phyloP scores from a whole-genome alignment of 2,329 filamentous ascomycete genomes.

The Penicillium olsonii region DNA sequence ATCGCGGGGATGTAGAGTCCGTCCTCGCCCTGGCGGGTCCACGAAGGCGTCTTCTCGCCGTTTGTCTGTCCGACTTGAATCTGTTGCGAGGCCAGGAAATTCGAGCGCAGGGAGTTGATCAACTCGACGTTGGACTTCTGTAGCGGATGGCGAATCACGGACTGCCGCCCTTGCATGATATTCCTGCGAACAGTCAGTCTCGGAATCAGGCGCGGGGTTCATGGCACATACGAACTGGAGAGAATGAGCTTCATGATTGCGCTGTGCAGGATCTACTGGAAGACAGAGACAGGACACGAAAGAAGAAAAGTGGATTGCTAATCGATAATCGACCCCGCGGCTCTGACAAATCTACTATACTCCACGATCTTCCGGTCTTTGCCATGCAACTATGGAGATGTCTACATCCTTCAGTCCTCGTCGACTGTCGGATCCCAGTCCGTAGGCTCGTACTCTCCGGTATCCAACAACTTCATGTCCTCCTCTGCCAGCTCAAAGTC shows the following conservation, averaged over 20 bases:
- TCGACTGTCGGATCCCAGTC: conserved; percentile 58
- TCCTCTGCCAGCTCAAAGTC: conserved; percentile 61
- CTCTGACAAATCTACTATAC: conserved; percentile 27
- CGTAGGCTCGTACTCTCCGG: conserved; percentile 58
- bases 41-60: conserved; percentile 44
- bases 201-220: conserved; percentile 4
- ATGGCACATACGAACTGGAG: conserved; percentile 71
- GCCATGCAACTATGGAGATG: no score
- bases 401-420: conserved; percentile 24
- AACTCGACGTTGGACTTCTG: conserved; percentile 92
- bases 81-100: conserved; percentile 74
- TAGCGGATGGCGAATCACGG: conserved; percentile 77
- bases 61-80: conserved; percentile 40
- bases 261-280: conserved; percentile 44
- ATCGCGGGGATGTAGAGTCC: conserved; percentile 76
- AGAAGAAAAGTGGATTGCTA: conserved; percentile 1
- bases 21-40: conserved; percentile 67
- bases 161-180: conserved; percentile 80
- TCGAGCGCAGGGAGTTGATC: conserved; percentile 80
- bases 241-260: conserved; percentile 72
- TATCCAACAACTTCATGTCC: conserved; percentile 60
- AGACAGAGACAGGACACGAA: neutral
- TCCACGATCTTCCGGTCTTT: no score
- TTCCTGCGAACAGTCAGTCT: conserved; percentile 55
- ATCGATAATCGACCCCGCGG: conserved; percentile 4